Base-by-base conservation (phyloP, 768 basidiomycete species). In the Macrolepiota albuminosa region DNA sequence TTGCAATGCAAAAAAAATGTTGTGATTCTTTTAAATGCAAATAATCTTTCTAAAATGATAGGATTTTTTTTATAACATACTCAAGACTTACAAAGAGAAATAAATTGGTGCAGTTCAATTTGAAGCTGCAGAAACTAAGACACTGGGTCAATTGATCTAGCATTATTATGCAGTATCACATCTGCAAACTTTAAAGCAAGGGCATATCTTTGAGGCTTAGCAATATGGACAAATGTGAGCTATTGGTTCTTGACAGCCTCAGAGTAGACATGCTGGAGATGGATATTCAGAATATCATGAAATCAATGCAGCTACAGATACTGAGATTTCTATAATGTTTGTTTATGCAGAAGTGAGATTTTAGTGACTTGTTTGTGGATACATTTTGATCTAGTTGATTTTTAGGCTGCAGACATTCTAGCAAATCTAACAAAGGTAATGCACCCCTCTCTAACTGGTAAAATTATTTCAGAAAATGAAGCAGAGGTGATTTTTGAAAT, bases 221-320 rank as follows among this genome's bases (percentile, higher is more conserved):
- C 2, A n/a, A 8, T 60, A 60, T 54, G 52, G 59, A 6, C n/a
- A 54, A 14, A 60, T 60, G 59, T 8, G 31, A 34, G 57, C 59
- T 4, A 53, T 60, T 49, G 53, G 59, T n/a, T 60, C 45, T 31
- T 18, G 45, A 24, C 34, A 45, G 34, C 52, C 59, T 16, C 43
- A 60, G 33, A 53, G 52, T 54, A 53, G 59, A 6, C 11, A 10
- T 31, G 45, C 52, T 29, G 59, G 59, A 21, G 53, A 60, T 60
- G 53, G 40, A 18, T 60, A 60, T 33, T 34, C 53, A 8, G 24
- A 42, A 14, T 60, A 60, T 55, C 8, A 52, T 26, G 53, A 53
- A 0, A 47, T 42, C 3, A 14, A 39, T 0, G 46, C 46, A 47
- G 24, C 11, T 26, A 47, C 47, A 48, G 14, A 48, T 29, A 29